These are phyloP conservation scores for Diaporthe citri DNA, from an alignment of 2,329 filamentous ascomycete species.

Conservation along the genomic window DNA sequence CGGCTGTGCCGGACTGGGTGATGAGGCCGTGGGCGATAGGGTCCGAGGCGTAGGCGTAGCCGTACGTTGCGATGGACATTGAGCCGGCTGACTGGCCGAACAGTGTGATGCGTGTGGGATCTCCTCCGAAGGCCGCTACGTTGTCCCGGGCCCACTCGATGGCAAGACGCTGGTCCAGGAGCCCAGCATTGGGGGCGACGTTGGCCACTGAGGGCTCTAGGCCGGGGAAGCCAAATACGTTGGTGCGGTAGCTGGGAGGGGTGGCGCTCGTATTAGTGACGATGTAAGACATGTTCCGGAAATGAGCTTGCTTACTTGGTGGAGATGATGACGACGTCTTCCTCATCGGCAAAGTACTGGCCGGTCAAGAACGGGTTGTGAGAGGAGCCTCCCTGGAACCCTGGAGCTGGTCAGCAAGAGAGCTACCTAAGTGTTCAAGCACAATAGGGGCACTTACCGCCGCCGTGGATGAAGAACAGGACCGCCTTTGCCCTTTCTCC, in stretches of 20 bases:
- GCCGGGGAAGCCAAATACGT: conserved; percentile 31
- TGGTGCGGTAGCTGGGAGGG: conserved; percentile 20
- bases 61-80: background rate
- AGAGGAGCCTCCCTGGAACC: conserved; percentile 50
- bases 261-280: background rate
- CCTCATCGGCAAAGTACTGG: conserved; percentile 26
- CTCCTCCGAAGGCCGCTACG: conserved; percentile 26
- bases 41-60: conserved; percentile 28
- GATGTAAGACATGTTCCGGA: background rate
- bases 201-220: conserved; percentile 2
- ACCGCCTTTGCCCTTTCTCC: conserved; percentile 54
- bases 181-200: conserved; percentile 21
- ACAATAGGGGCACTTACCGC: conserved; percentile 39
- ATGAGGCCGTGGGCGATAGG: conserved; percentile 32
- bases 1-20: conserved; percentile 30
- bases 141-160: conserved; percentile 36
- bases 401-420: conserved; percentile 34
- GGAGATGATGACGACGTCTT: conserved; percentile 31
- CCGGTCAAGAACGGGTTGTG: conserved; percentile 26
- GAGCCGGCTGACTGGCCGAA: conserved; percentile 33
- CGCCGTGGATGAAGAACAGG: conserved; percentile 59
- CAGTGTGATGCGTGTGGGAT: conserved; percentile 21
- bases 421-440: background rate
- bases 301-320: background rate
- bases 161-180: conserved; percentile 34